These are phyloP conservation scores for Paramyrothecium roridum DNA, from an alignment of 2,329 filamentous ascomycete genomes.

Conservation along the genomic window DNA sequence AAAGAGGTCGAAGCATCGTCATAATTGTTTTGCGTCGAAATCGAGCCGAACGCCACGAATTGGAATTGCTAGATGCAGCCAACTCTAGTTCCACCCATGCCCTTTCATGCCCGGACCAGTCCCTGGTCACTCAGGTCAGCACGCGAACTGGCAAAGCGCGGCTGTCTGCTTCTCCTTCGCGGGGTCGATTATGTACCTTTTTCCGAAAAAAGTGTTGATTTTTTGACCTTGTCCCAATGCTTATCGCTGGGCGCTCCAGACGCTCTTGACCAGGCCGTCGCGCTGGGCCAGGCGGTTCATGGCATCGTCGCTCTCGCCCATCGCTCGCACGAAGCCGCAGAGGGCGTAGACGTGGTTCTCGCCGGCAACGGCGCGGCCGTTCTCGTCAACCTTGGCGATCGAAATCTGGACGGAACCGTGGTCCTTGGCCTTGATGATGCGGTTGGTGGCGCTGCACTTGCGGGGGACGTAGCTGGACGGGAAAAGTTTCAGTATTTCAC, in stretches of 20 bases:
- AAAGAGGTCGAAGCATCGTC: slow-evolving; percentile 17
- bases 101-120: slow-evolving; percentile 30
- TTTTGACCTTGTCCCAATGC: slow-evolving; percentile 20
- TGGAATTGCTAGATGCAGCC: slow-evolving; percentile 42
- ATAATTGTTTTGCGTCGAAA: slow-evolving; percentile 36
- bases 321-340: slow-evolving; percentile 94
- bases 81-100: slow-evolving; percentile 39
- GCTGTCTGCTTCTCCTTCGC: neutral
- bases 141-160: slow-evolving; percentile 8
- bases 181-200: neutral
- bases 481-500: slow-evolving; percentile 19
- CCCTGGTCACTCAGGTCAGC: slow-evolving; percentile 16
- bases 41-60: slow-evolving; percentile 45
- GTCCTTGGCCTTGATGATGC: slow-evolving; percentile 99
- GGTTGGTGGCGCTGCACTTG: slow-evolving; percentile 98
- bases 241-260: slow-evolving; percentile 80
- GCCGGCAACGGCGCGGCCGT: slow-evolving; percentile 86
- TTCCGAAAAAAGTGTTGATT: slow-evolving; percentile 16
- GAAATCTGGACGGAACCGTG: slow-evolving; percentile 98
- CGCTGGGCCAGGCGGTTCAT: slow-evolving; percentile 94
- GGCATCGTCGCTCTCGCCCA: slow-evolving; percentile 96
- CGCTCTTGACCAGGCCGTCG: slow-evolving; percentile 94
- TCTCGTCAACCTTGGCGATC: slow-evolving; percentile 98
- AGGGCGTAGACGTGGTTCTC: slow-evolving; percentile 98
- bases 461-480: slow-evolving; percentile 83